Evolutionary conservation across 441 rosid species (phyloP), one percentile per base, ranked within the genome.

Genomic region (Gossypium schwendimanii): DNA sequence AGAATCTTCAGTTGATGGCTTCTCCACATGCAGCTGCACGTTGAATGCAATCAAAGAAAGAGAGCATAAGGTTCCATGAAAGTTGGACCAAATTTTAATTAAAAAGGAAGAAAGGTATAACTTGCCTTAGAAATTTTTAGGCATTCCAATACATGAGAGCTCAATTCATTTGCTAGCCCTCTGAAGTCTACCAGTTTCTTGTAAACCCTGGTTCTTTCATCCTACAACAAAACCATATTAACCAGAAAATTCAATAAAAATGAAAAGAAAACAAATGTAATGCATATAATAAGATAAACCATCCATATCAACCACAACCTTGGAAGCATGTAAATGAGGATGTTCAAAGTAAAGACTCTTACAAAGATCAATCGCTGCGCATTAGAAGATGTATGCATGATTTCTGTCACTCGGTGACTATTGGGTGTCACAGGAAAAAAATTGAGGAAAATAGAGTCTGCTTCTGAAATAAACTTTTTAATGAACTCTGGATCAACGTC

Each of bases 381-480:
- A 77, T 80, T 81, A 11, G 86, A 84, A 81, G 79, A 89, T 68
- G 85, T 69, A 76, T 87, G 81, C 21, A 76, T 75, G 49, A 91
- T 49, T 86, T 96, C 98, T 2, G 92, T 85, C 81, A 96, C 93
- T 31, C 98, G 98, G 59, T 89, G 91, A 83, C 85, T 79, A 66
- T 96, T 96, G 54, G 98, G 98, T 20, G 94, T 87, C 50, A 96
- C 92, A 0, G 97, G 91, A 79, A 93, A 90, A 74, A 81, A 83
- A 73, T 76, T 80, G 55, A 90, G 78, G 76, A 75, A 82, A 79
- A 88, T 62, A 18, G 87, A 81, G 57, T 83, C 84, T 44, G 55
- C 66, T 72, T 76, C 79, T 0, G 81, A 80, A 18, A 85, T 77
- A 63, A 74, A 89, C 76, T 82, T 87, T 80, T 70, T 70, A 36